These are phyloP conservation scores for Ganoderma sinense DNA, from an alignment of 1,284 basidiomycete species.

Conservation along the genomic window DNA sequence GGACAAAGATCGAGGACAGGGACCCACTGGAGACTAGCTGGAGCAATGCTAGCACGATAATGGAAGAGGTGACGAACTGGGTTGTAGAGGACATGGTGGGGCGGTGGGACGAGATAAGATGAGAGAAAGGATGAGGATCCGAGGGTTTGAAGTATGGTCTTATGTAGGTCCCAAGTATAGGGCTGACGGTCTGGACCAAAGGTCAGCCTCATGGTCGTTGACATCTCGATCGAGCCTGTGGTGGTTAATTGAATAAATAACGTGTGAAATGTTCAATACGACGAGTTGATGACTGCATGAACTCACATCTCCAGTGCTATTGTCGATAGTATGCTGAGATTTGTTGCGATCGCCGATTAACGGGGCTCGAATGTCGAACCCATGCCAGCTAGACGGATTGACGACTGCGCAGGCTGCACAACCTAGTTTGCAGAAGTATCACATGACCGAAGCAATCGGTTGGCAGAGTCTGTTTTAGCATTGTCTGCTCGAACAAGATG, in stretches of 20 bases:
- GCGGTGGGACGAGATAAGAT: not conserved
- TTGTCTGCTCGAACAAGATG: too few relatives aligned
- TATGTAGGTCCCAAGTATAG: not conserved
- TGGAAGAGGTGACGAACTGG: not conserved
- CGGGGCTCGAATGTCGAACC: too few relatives aligned
- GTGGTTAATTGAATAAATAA: not conserved
- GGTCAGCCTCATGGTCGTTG: not conserved
- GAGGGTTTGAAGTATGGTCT: not conserved
- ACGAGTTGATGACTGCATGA: not conserved
- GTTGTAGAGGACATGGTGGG: not conserved
- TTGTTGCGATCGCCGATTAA: not conserved
- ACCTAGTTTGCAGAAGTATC: too few relatives aligned
- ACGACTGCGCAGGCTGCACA: too few relatives aligned
- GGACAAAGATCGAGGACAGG: not conserved
- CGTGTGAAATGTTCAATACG: not conserved
- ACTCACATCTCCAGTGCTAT: not conserved
- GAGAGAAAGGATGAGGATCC: not conserved
- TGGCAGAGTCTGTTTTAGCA: too few relatives aligned
- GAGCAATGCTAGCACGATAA: not conserved
- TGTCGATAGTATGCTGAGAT: not conserved
- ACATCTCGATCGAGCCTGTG: not conserved
- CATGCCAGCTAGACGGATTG: too few relatives aligned
- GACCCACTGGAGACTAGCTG: not conserved
- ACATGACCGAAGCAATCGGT: too few relatives aligned
- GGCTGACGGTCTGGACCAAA: not conserved